Percentiles rank a stretch among this genome's conserved stretches.
Evolutionary conservation across 257 asterid species (phyloP).

Genomic region (Nicotiana tomentosiformis): DNA sequence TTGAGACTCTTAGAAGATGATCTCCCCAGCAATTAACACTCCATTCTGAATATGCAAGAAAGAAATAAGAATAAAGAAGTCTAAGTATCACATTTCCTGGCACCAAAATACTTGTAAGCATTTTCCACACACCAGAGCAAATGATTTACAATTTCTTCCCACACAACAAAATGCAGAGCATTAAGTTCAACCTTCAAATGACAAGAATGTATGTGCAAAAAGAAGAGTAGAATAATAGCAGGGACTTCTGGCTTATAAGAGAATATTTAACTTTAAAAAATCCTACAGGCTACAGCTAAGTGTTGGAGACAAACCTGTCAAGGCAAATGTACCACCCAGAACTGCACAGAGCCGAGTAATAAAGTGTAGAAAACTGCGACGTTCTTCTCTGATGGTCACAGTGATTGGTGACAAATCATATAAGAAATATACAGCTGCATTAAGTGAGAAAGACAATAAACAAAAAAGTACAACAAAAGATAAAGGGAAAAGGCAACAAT

Average conservation of each 20-base stretch:
- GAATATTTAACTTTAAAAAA: background rate
- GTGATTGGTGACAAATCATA: constrained; percentile 97
- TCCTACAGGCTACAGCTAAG: background rate
- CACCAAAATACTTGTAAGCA: constrained; percentile 3
- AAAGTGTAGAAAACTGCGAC: constrained; percentile 96
- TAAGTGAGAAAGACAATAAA: background rate
- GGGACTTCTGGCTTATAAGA: background rate
- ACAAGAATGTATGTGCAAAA: background rate
- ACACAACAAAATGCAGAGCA: background rate
- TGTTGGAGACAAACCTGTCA: constrained; percentile 59
- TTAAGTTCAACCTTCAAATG: background rate
- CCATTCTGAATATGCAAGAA: background rate
- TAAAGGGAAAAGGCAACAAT: background rate
- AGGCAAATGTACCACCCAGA: constrained; percentile 96
- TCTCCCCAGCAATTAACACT: background rate
- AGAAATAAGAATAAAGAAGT: background rate
- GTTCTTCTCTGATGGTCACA: constrained; percentile 95
- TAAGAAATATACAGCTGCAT: constrained; percentile 86
- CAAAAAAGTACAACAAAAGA: background rate
- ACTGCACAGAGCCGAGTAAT: constrained; percentile 96
- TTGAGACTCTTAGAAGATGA: background rate
- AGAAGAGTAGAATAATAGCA: background rate
- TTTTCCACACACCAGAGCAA: background rate
- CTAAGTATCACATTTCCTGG: background rate
- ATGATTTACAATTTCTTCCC: background rate